Conservation (phyloP, 257 asterid genomes). For the Mentha longifolia region DNA sequence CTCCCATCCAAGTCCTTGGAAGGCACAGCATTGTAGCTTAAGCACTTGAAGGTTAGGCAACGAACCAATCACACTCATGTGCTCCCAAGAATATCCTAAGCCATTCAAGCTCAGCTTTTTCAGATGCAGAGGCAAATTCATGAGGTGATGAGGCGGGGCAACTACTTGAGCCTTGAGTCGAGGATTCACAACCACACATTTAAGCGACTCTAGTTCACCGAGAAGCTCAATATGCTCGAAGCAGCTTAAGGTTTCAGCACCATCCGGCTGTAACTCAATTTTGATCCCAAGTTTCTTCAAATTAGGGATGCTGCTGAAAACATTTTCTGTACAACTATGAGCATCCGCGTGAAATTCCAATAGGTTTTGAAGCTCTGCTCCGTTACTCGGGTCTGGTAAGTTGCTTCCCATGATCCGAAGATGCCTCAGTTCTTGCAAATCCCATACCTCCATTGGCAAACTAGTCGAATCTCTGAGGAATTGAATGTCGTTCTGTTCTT, state of each 20-base stretch:
- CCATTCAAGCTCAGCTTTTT: slow-evolving; percentile 7
- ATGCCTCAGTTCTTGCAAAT: slow-evolving; percentile 31
- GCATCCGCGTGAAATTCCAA: not conserved
- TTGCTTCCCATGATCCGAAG: slow-evolving; percentile 12
- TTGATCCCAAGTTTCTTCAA: slow-evolving; percentile 23
- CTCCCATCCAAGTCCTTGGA: not conserved
- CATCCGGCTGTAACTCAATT: not conserved
- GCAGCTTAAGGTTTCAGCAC: not conserved
- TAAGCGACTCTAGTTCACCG: not conserved
- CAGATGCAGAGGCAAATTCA: not conserved
- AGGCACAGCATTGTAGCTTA: not conserved
- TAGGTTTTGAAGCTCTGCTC: slow-evolving; percentile 1
- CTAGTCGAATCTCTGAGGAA: not conserved
- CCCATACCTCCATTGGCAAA: slow-evolving; percentile 19
- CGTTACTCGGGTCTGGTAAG: not conserved
- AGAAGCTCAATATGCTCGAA: slow-evolving; percentile 14
- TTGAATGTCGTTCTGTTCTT: too few relatives aligned
- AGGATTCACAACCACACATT: slow-evolving; percentile 13
- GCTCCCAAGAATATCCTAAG: slow-evolving; percentile 5
- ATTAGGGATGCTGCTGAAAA: slow-evolving; percentile 11
- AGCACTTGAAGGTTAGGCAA: slow-evolving; percentile 7
- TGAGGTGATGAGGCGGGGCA: not conserved
- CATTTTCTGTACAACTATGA: not conserved
- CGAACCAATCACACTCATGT: not conserved
- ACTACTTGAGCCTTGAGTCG: not conserved